Base-by-base conservation (phyloP, 2,329 filamentous ascomycete genomes). In the Chrysoporthe cubensis region DNA sequence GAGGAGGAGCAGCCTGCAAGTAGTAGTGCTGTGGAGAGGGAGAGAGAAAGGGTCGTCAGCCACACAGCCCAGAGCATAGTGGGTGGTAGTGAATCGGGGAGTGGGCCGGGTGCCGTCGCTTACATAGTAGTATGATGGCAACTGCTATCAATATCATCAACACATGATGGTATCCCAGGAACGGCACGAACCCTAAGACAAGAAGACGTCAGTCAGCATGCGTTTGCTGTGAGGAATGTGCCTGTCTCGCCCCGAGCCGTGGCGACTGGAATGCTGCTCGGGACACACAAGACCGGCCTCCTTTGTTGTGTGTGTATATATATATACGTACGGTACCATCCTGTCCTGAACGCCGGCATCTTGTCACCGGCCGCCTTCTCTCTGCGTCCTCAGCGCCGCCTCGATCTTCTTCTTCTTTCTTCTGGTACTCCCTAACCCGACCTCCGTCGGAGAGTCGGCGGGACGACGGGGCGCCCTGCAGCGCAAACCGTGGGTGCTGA, bases 111-210 rank as follows among this genome's bases (percentile, higher is more conserved):
- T 14, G 13, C 43, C 42, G 66, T 67, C 62, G 65, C 93, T 82
- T 84, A 97, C 94, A 98, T 73, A 99, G 85, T 77, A 99, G 84
- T 79, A 99, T 97, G 76, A 99, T 97, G 58, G 94, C 88, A 68
- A 97, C 84, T 66, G 92, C 94, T 76, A 99, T 97, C 73, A 99
- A 83, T 74, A 99, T 93, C 96, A 99, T 99, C 79, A 99, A 87
- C 72, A 98, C 91, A 88, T 99, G 88, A 77, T 91, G 89, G 76
- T 91, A 91, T 72, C 89, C 89, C 68, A 91, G 83, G 77, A 91
- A 91, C 73, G 89, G 89, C 77, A 91, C 81, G 74, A 86, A 88
- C 76, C 88, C 88, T 89, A 70, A 40, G 50, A 56, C 58, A 60
- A 61, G 48, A 61, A 56, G 40, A 11, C 14, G 43, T 13, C 32